Percentiles rank a stretch among this genome's conserved stretches.
Conservation (phyloP, 2,329 filamentous ascomycete species). For the Macrophomina tecta region DNA sequence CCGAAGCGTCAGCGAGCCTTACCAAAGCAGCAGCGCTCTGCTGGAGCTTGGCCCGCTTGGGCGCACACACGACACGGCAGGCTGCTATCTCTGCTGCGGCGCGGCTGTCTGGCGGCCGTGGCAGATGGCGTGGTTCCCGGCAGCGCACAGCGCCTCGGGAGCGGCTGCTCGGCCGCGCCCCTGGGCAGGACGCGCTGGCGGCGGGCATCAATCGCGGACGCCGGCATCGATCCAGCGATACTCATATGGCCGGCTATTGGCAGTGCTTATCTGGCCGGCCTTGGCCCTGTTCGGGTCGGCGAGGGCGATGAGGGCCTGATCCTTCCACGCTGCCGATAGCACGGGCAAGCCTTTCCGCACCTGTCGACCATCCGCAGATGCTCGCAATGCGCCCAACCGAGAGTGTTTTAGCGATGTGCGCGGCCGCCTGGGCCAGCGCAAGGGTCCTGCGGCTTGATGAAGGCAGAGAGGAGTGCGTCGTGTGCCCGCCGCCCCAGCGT, state of each 20-base stretch:
- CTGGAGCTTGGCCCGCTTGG: background rate
- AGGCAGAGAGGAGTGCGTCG: background rate
- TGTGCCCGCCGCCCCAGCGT: slow-evolving; percentile 12
- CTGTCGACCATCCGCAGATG: background rate
- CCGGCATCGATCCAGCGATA: slow-evolving; percentile 8
- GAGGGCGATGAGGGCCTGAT: slow-evolving; percentile 12
- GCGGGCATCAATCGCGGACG: too few species aligned
- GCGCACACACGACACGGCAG: background rate
- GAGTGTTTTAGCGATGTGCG: slow-evolving; percentile 12
- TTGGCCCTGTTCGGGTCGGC: slow-evolving; percentile 1
- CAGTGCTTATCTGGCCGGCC: slow-evolving; percentile 14
- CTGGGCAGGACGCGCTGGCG: background rate
- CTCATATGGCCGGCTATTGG: slow-evolving; percentile 26
- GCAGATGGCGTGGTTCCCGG: background rate
- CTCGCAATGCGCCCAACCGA: slow-evolving; percentile 19
- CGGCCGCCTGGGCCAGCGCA: background rate
- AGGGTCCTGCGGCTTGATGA: slow-evolving; percentile 9
- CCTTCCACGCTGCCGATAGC: slow-evolving; percentile 11
- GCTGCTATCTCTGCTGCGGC: background rate
- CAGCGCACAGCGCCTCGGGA: background rate
- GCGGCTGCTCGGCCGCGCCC: background rate
- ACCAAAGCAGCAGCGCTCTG: background rate
- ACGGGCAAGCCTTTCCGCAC: background rate
- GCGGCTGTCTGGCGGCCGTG: background rate
- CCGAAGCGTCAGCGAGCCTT: slow-evolving; percentile 1